Base-by-base conservation (phyloP, 352 stramenopile species). In the Plasmopara muralis region DNA sequence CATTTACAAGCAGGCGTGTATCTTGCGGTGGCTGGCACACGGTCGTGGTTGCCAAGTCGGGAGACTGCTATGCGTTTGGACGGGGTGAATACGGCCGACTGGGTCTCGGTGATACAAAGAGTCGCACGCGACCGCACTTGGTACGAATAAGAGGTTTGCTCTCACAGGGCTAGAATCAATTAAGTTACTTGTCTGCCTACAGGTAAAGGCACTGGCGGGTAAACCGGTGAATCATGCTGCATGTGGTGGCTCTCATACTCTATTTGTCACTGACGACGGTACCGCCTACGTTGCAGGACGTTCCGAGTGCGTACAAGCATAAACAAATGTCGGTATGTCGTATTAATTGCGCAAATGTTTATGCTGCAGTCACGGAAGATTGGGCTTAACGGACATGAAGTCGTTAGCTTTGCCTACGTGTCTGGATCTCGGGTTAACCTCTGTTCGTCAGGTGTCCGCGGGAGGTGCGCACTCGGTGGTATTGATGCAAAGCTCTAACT, bases 11-110 rank as follows among this genome's bases (percentile, higher is more conserved):
- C 35, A 93, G 82, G 15, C 74, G 74, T 30, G 77, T 93, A 5
- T 93, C 82, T 41, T 93, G 82, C 40, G 82, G 82, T 37, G 82
- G 82, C 7, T 93, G 82, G 82, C 82, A 93, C 67, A 93, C 82
- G 8, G 65, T 83, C 30, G 82, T 88, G 8, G 82, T 93, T 34
- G 70, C 77, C 20, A 85, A 87, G 50, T 75, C 77, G 0, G 80
- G 80, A 52, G 76, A 70, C 14, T 88, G 76, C 61, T 93, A 89
- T 52, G 60, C 70, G 39, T 93, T 89, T 30, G 82, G 82, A 14
- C 74, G 82, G 8, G 82, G 82, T 48, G 82, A 93, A 55, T 93
- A 85, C 34, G 82, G 89, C 0, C 75, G 88, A 25, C 70, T 96
- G 0, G 89, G 89, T 6, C 87, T 97, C 10, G 84, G 86, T 15